Conservation (phyloP, 1,284 basidiomycete genomes). For the Papiliotrema terrestris region DNA sequence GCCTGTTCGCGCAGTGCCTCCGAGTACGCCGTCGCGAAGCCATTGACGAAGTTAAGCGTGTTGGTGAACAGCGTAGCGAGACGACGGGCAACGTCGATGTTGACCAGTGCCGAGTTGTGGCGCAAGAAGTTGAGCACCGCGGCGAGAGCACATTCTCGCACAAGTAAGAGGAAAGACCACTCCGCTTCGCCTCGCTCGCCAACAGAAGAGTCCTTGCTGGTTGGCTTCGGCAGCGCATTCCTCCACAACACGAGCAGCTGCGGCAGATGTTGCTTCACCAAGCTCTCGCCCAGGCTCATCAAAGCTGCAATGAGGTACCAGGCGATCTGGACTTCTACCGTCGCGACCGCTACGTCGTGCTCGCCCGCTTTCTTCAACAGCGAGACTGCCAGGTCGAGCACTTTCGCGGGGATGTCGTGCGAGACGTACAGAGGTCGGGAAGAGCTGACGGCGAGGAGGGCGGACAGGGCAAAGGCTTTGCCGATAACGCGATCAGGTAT, state of each 20-base stretch:
- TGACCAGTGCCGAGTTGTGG: slow-evolving; percentile 76
- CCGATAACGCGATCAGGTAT: slow-evolving; percentile 72
- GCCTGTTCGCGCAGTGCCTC: slow-evolving; percentile 48
- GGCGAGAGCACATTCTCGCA: slow-evolving; percentile 84
- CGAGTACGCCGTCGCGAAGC: slow-evolving; percentile 51
- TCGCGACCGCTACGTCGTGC: slow-evolving; percentile 77
- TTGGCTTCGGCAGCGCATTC: slow-evolving; percentile 92
- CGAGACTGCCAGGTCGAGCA: slow-evolving; percentile 85
- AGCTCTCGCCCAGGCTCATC: slow-evolving; percentile 89
- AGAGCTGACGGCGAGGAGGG: slow-evolving; percentile 79
- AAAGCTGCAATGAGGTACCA: slow-evolving; percentile 90
- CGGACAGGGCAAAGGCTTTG: slow-evolving; percentile 82
- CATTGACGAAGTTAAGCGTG: slow-evolving; percentile 80
- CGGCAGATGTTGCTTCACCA: slow-evolving; percentile 85
- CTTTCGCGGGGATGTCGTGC: slow-evolving; percentile 85
- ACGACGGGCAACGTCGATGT: slow-evolving; percentile 83
- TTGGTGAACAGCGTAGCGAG: slow-evolving; percentile 84
- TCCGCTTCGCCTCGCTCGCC: slow-evolving; percentile 68
- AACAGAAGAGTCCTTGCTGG: slow-evolving; percentile 71
- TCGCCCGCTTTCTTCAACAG: slow-evolving; percentile 87
- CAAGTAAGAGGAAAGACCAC: slow-evolving; percentile 88
- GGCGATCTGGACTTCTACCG: slow-evolving; percentile 85
- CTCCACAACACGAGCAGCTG: slow-evolving; percentile 94
- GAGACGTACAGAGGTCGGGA: slow-evolving; percentile 89
- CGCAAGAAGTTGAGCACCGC: slow-evolving; percentile 84